Base-by-base conservation (phyloP, 441 rosid genomes). In the Cnidoscolus chayamansa region DNA sequence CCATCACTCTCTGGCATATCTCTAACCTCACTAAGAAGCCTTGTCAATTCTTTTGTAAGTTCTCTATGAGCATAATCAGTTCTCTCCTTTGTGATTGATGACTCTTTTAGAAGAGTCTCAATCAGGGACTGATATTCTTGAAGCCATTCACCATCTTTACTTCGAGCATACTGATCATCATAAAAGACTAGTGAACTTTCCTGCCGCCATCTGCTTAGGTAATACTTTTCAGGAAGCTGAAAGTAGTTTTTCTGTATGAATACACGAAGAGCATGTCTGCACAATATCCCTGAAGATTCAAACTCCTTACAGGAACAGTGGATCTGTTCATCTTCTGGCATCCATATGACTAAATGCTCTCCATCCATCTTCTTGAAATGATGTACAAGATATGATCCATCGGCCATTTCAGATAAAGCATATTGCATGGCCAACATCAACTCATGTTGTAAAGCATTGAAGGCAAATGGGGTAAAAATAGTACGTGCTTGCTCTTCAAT, bases 281-380 rank as follows among this genome's bases (percentile, higher is more conserved):
- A 91, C 60, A 93, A 70, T 59, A 86, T 82, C 73, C 94, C 96
- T 0, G 97, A 86, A 72, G 84, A 88, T 77, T 91, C 93, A 74
- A 93, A 91, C 79, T 88, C 96, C 85, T 91, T 91, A 76, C 96
- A 93, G 0, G 98, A 90, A 79, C 97, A 93, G 69, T 87, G 91
- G 63, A 93, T 81, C 65, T 90, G 93, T 70, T 88, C 94, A 43
- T 86, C 91, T 72, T 91, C 91, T 20, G 88, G 82, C 30, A 86
- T 84, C 90, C 96, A 88, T 63, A 87, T 70, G 59, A 90, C 94
- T 70, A 84, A 84, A 72, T 82, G 81, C 63, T 91, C 94, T 0
- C 86, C 82, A 53, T 94, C 98, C 88, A 92, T 81, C 84, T 90
- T 92, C 86, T 90, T 88, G 66, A 78, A 89, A 79, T 94, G 94